Evolutionary conservation across 768 basidiomycete genomes (phyloP), one percentile per base, ranked within the genome.

Genomic region (Pholiota conissans): DNA sequence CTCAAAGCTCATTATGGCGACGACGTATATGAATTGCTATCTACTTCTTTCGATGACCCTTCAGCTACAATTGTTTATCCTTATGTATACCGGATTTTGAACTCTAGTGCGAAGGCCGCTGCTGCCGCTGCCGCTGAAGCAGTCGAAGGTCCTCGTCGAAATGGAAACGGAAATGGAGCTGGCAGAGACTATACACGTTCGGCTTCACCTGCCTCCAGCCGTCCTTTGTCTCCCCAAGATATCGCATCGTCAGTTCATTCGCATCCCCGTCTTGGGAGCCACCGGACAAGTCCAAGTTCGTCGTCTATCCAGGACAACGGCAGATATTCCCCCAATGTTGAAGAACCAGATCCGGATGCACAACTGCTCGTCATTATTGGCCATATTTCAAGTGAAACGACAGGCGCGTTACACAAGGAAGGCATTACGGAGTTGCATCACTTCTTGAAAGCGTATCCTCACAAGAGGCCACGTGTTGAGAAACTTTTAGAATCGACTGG

Each of bases 1-100:
- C 3, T 45, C 47, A 16, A 52, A 90, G 92, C 89, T 32, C 89
- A 93, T 64, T 89, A 91, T 66, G 91, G 89, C 24, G 93, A 93
- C 58, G 89, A 90, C 52, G 87, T 95, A 0, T 98, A 98, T 64
- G 95, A 98, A 67, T 74, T 95, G 46, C 83, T 99, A 29, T 90
- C 92, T 1, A 84, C 84, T 39, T 88, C 95, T 9, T 97, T 98
- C 65, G 95, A 96, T 63, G 93, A 95, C 69, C 91, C 94, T n/a
- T 95, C 94, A 5, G 93, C 91, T n/a, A 94, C 93, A 7, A 95
- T 95, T 61, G 94, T 96, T 18, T 96, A 96, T 69, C 93, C 93
- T 28, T 97, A 96, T 65, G 93, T 97, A 40, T 94, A 93, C 70
- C 85, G 93, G 30, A 94, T 95, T 56, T 78, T 95, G 26, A 95